These are phyloP conservation scores for Calonectria hongkongensis DNA, from an alignment of 2,329 filamentous ascomycete species.

Conservation along the genomic window DNA sequence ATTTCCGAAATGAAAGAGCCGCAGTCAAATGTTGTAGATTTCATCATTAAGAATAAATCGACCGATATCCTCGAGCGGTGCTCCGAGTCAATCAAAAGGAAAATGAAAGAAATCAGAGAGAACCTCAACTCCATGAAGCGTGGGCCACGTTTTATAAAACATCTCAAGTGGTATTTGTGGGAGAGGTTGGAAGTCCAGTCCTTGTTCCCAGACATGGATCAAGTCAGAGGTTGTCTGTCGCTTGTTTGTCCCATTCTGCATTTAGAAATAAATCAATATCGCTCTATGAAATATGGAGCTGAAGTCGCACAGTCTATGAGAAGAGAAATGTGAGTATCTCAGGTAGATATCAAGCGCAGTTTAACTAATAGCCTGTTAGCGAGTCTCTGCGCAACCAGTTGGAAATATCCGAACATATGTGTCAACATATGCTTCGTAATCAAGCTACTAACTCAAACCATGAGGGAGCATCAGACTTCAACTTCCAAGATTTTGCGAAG, in stretches of 20 bases:
- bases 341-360: too few relatives aligned
- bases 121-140: background rate
- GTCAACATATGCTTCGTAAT: background rate
- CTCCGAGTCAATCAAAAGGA: background rate
- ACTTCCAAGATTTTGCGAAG: background rate
- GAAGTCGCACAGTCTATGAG: background rate
- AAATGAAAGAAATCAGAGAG: background rate
- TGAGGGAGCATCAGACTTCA: background rate
- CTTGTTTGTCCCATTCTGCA: background rate
- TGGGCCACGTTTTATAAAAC: background rate
- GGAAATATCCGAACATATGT: background rate
- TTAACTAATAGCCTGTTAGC: background rate
- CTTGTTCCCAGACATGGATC: background rate
- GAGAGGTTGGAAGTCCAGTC: slow-evolving; percentile 4
- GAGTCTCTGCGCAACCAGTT: background rate
- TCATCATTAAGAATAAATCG: background rate
- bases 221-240: background rate
- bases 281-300: background rate
- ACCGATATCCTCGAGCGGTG: background rate
- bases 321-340: background rate
- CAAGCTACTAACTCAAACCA: too few relatives aligned
- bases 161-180: slow-evolving; percentile 10
- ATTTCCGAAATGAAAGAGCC: background rate
- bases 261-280: background rate
- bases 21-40: background rate